phyloP scores from a whole-genome alignment of 129 eudicot genomes.

The Artemisia tridentata region DNA sequence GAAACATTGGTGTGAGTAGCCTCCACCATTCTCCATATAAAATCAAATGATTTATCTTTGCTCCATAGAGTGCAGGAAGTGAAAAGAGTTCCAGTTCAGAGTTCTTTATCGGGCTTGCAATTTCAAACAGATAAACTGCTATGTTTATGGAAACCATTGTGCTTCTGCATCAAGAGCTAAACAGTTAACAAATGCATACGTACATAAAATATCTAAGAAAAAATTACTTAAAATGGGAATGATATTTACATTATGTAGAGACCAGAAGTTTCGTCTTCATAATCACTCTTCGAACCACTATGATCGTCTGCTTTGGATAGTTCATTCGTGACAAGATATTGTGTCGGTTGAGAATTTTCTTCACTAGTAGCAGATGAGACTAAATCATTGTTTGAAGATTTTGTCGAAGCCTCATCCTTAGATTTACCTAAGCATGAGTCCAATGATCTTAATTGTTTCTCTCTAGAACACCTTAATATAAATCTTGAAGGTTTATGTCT shows the following conservation, averaged over 20 bases:
- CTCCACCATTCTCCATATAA: slow-evolving; percentile 95
- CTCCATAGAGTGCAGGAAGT: slow-evolving; percentile 81
- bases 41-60: slow-evolving; percentile 80
- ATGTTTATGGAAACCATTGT: slow-evolving; percentile 65
- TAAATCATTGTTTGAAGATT: slow-evolving; percentile 3
- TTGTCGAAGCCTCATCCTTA: slow-evolving; percentile 24
- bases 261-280: slow-evolving; percentile 46
- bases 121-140: slow-evolving; percentile 78
- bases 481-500: slow-evolving; percentile 28
- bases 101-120: slow-evolving; percentile 72
- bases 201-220: background rate
- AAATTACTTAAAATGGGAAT: slow-evolving; percentile 7
- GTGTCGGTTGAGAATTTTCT: slow-evolving; percentile 2
- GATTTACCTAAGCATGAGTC: slow-evolving; percentile 58
- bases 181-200: background rate
- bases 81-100: slow-evolving; percentile 64
- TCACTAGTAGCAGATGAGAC: slow-evolving; percentile 28
- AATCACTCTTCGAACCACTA: slow-evolving; percentile 34
- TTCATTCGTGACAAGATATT: slow-evolving; percentile 19
- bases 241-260: slow-evolving; percentile 64
- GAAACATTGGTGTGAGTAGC: slow-evolving; percentile 93
- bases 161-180: slow-evolving; percentile 55
- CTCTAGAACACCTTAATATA: slow-evolving; percentile 32
- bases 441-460: slow-evolving; percentile 55
- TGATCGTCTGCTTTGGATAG: slow-evolving; percentile 19